Conservation (phyloP, 2,329 filamentous ascomycete species). For the Trichoderma cornu-damae region DNA sequence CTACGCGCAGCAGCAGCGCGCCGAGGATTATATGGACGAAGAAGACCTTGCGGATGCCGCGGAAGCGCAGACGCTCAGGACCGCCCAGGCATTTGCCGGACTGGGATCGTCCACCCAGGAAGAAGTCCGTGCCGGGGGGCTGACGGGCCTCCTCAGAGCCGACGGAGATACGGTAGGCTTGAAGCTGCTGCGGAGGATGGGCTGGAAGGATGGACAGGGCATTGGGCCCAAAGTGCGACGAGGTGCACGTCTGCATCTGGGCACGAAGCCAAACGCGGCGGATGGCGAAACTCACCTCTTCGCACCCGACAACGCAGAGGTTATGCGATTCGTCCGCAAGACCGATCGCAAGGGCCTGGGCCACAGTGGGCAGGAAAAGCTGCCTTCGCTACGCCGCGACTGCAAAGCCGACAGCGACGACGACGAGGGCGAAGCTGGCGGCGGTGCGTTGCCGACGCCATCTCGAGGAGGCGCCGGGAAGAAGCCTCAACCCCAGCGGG, state of each 20-base stretch:
- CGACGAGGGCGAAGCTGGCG: slow-evolving; percentile 32
- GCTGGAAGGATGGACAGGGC: slow-evolving; percentile 91
- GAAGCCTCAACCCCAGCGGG: slow-evolving; percentile 42
- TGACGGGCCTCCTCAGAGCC: slow-evolving; percentile 67
- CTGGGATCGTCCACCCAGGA: slow-evolving; percentile 64
- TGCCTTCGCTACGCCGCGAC: slow-evolving; percentile 38
- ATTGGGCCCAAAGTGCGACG: slow-evolving; percentile 82
- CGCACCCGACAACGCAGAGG: slow-evolving; percentile 71
- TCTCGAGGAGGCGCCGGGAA: slow-evolving; percentile 45
- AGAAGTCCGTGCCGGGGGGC: slow-evolving; percentile 41
- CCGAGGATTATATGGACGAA: slow-evolving; percentile 96
- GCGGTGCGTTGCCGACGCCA: slow-evolving; percentile 21
- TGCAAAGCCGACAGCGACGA: slow-evolving; percentile 46
- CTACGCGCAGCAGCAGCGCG: slow-evolving; percentile 60
- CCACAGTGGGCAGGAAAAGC: slow-evolving; percentile 53
- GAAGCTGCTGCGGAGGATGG: slow-evolving; percentile 84
- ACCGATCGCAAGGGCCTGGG: slow-evolving; percentile 67
- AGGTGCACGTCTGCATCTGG: slow-evolving; percentile 58
- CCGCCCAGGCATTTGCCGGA: slow-evolving; percentile 66
- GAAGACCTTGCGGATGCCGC: slow-evolving; percentile 86
- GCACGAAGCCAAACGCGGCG: slow-evolving; percentile 34
- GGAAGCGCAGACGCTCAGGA: slow-evolving; percentile 70
- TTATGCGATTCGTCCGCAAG: slow-evolving; percentile 63
- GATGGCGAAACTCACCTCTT: slow-evolving; percentile 62
- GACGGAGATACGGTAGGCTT: slow-evolving; percentile 81